These are phyloP conservation scores for Crassisporium funariophilum DNA, from an alignment of 768 basidiomycete genomes.

Conservation along the genomic window DNA sequence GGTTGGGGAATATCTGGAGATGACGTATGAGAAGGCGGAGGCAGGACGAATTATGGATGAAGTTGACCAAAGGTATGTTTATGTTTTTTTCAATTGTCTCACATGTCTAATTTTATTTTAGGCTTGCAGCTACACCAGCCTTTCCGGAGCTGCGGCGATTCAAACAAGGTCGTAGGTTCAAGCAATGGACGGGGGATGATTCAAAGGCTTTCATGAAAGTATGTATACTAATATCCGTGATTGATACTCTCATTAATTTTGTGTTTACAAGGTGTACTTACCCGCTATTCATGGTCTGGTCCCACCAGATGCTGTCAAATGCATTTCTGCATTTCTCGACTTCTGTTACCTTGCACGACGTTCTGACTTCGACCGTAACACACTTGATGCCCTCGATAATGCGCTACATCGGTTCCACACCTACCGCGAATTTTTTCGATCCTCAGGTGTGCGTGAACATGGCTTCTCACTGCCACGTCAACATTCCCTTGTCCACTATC, in stretches of 20 bases:
- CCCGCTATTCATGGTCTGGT: conserved; percentile 26
- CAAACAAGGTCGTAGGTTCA: conserved; percentile 17
- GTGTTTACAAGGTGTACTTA: conserved; percentile 29
- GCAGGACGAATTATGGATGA: conserved; percentile 31
- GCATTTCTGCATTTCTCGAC: conserved; percentile 22
- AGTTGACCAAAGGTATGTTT: conserved; percentile 33
- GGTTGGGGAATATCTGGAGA: conserved; percentile 31
- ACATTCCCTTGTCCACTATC: conserved; percentile 33
- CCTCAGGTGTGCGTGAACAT: conserved; percentile 15
- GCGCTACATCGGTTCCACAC: conserved; percentile 21
- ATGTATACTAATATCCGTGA: not conserved
- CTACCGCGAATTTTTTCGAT: conserved; percentile 21
- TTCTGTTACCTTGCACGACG: conserved; percentile 29
- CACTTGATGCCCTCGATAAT: conserved; percentile 16
- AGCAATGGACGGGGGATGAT: conserved; percentile 26
- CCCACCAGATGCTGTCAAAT: conserved; percentile 19
- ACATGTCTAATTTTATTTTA: not conserved
- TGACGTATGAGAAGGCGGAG: conserved; percentile 13
- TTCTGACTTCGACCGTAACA: conserved; percentile 13
- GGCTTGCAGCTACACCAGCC: conserved; percentile 22
- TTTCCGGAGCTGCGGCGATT: conserved; percentile 22
- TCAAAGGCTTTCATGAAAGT: conserved; percentile 32
- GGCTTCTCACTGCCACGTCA: conserved; percentile 31
- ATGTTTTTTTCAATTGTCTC: not conserved
- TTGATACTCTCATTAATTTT: no score